Percentiles rank a stretch among this genome's conserved stretches.
These are phyloP conservation scores for Aureobasidium lini DNA, from an alignment of 2,329 filamentous ascomycete genomes.

Conservation along the genomic window DNA sequence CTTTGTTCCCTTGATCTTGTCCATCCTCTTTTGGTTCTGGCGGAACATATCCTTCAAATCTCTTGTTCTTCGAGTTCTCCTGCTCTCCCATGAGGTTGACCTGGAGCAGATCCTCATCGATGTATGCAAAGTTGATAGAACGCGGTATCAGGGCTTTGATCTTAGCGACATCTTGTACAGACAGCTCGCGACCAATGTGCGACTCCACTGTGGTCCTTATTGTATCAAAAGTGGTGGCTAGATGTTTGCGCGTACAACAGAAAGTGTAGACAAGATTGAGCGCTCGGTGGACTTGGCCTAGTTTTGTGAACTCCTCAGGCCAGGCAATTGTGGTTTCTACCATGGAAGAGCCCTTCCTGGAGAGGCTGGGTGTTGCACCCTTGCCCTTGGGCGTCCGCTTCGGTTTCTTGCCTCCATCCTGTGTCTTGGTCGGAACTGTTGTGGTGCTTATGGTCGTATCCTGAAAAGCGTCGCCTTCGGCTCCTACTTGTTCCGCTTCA, in stretches of 20 bases:
- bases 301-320: conserved; percentile 64
- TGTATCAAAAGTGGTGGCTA: conserved; percentile 85
- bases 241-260: conserved; percentile 83
- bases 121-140: conserved; percentile 75
- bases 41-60: conserved; percentile 38
- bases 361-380: conserved; percentile 23
- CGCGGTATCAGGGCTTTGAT: conserved; percentile 71
- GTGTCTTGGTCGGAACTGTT: conserved; percentile 47
- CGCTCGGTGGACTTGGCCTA: conserved; percentile 73
- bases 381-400: conserved; percentile 36
- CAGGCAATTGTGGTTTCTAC: conserved; percentile 55
- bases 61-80: conserved; percentile 47
- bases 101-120: conserved; percentile 76
- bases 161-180: conserved; percentile 71
- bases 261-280: conserved; percentile 93
- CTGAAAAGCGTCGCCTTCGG: conserved; percentile 14
- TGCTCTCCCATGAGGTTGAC: conserved; percentile 68
- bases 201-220: conserved; percentile 78
- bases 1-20: conserved; percentile 38
- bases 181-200: conserved; percentile 65
- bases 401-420: conserved; percentile 50
- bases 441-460: conserved; percentile 28
- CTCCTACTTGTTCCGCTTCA: conserved; percentile 11
- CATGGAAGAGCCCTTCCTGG: conserved; percentile 41
- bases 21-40: conserved; percentile 29